phyloP scores from a whole-genome alignment of 2,329 filamentous ascomycete species.

The Pseudogymnoascus sp. region DNA sequence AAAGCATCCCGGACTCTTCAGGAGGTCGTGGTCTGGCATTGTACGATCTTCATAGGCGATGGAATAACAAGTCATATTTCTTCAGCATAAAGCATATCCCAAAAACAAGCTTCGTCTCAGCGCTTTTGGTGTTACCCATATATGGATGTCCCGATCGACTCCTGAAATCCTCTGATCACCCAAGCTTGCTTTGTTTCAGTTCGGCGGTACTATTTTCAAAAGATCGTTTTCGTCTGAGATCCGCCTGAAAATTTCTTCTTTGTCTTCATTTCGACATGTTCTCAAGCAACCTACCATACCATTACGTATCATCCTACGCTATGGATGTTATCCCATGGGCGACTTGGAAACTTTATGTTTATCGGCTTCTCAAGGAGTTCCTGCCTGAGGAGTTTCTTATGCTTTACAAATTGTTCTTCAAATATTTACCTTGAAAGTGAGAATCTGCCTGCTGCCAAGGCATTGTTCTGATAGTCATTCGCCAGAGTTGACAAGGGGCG shows the following conservation, averaged over 20 bases:
- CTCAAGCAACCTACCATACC: constrained; percentile 30
- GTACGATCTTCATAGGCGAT: constrained; percentile 27
- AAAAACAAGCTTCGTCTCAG: constrained; percentile 23
- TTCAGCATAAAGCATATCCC: constrained; percentile 30
- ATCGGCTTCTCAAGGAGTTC: constrained; percentile 45
- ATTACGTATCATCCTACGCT: constrained; percentile 54
- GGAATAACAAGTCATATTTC: constrained; percentile 27
- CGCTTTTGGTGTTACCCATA: constrained; percentile 32
- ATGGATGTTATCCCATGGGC: constrained; percentile 44
- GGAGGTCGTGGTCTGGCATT: constrained; percentile 24
- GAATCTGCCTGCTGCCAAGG: background rate
- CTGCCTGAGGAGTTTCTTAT: background rate
- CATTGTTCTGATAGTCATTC: constrained; percentile 10
- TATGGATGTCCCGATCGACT: constrained; percentile 31
- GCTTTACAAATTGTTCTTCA: constrained; percentile 11
- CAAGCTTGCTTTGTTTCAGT: constrained; percentile 26
- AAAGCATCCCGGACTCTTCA: background rate
- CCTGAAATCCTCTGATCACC: constrained; percentile 26
- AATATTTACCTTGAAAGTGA: constrained; percentile 8
- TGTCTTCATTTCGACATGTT: constrained; percentile 28
- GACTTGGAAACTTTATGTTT: constrained; percentile 58
- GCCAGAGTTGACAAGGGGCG: background rate
- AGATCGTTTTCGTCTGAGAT: constrained; percentile 21
- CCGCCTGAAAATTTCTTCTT: constrained; percentile 29
- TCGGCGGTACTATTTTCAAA: constrained; percentile 17